A percentile compares a stretch with the other conserved stretches of the same genome.
These are phyloP conservation scores for Hypoxylon trugodes DNA, from an alignment of 495 filamentous ascomycete genomes.

Conservation along the genomic window DNA sequence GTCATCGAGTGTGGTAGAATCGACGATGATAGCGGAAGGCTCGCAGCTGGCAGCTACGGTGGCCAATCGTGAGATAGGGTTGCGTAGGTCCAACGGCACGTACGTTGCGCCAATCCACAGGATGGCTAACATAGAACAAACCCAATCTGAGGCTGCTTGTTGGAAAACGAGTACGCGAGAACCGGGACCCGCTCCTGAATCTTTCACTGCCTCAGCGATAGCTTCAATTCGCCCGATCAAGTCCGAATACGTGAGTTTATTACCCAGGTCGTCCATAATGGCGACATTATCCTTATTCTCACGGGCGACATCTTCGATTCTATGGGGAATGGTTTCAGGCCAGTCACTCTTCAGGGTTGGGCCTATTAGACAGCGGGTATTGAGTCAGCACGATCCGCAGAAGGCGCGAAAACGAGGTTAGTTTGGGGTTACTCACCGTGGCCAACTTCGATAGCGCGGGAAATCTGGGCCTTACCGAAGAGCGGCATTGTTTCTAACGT, in stretches of 20 bases:
- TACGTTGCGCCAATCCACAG: conserved; percentile 58
- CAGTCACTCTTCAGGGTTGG: neutral
- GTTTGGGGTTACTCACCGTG: too few relatives aligned
- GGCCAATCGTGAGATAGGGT: conserved; percentile 35
- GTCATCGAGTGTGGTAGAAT: conserved; percentile 52
- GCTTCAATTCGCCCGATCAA: conserved; percentile 20
- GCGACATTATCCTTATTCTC: conserved; percentile 20
- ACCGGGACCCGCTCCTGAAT: neutral
- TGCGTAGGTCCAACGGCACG: conserved; percentile 60
- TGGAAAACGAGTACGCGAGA: conserved; percentile 44
- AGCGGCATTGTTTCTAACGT: too few relatives aligned
- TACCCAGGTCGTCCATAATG: neutral
- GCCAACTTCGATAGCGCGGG: too few relatives aligned
- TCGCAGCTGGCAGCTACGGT: conserved; percentile 22
- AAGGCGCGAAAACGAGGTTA: too few relatives aligned
- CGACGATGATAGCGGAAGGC: conserved; percentile 47
- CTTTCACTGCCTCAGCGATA: conserved; percentile 7
- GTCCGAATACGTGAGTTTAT: neutral
- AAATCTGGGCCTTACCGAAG: too few relatives aligned
- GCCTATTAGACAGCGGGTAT: neutral
- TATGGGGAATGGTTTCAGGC: conserved; percentile 39
- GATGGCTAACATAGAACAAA: conserved; percentile 63
- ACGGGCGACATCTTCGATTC: conserved; percentile 34
- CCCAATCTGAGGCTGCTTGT: conserved; percentile 51
- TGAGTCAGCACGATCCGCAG: too few relatives aligned